These are phyloP conservation scores for Thoreauomyces humboldtii DNA, from an alignment of 192 early-diverging fungal genomes.

Conservation along the genomic window DNA sequence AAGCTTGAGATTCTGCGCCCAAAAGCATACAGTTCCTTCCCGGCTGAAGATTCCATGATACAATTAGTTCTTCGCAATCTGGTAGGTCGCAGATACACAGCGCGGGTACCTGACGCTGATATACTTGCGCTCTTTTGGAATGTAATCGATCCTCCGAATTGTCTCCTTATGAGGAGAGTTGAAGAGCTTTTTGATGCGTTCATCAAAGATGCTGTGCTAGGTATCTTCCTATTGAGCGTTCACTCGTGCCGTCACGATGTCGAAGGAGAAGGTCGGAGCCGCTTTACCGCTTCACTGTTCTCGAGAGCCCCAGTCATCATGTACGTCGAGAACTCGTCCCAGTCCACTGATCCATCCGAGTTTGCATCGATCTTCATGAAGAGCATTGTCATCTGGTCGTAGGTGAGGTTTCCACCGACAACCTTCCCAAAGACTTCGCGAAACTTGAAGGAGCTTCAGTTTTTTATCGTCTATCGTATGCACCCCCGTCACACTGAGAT, in stretches of 20 bases:
- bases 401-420: conserved; percentile 52
- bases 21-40: conserved; percentile 57
- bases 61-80: too few relatives aligned
- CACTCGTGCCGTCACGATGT: background rate
- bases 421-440: conserved; percentile 63
- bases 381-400: conserved; percentile 68
- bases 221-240: background rate
- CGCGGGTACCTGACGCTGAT: conserved; percentile 49
- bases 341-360: conserved; percentile 60
- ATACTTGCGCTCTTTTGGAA: conserved; percentile 61
- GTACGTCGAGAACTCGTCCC: conserved; percentile 67
- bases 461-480: too few relatives aligned
- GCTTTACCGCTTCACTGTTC: conserved; percentile 31
- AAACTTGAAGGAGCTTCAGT: conserved; percentile 46
- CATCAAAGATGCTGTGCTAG: conserved; percentile 52
- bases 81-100: background rate
- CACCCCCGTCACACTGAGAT: too few relatives aligned
- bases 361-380: conserved; percentile 74
- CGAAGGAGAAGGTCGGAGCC: background rate
- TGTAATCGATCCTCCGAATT: conserved; percentile 56
- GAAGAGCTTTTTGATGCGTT: conserved; percentile 46
- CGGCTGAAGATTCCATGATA: conserved; percentile 32
- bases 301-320: conserved; percentile 60
- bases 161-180: conserved; percentile 57
- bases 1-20: conserved; percentile 53